Conservation (phyloP, 768 basidiomycete genomes). For the Clavulina sp. region DNA sequence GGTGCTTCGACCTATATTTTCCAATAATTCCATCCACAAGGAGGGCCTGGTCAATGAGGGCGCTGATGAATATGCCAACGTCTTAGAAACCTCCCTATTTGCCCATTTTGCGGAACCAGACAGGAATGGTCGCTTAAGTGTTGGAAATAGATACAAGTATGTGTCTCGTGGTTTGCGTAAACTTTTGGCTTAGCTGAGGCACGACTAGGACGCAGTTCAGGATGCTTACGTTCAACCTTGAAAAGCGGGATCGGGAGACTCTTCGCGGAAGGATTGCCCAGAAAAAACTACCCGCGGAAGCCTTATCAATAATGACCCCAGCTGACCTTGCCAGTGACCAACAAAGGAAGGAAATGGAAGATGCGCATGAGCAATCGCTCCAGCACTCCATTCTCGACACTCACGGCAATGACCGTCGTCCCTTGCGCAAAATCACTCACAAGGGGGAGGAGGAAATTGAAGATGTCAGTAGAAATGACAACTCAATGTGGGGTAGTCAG, state of each 20-base stretch:
- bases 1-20: slow-evolving; percentile 50
- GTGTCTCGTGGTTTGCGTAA: slow-evolving; percentile 15
- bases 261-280: slow-evolving; percentile 67
- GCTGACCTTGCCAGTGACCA: slow-evolving; percentile 83
- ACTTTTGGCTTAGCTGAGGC: not conserved
- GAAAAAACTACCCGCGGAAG: slow-evolving; percentile 44
- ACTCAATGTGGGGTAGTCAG: too few species aligned
- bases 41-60: slow-evolving; percentile 34
- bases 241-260: slow-evolving; percentile 57
- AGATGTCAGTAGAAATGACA: slow-evolving; percentile 1
- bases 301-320: slow-evolving; percentile 69
- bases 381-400: slow-evolving; percentile 64
- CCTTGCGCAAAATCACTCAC: slow-evolving; percentile 63
- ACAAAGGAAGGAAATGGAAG: slow-evolving; percentile 63
- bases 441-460: slow-evolving; percentile 88
- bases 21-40: slow-evolving; percentile 31
- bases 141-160: slow-evolving; percentile 69
- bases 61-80: slow-evolving; percentile 24
- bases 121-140: slow-evolving; percentile 42
- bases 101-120: slow-evolving; percentile 64
- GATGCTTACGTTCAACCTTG: slow-evolving; percentile 77
- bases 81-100: slow-evolving; percentile 61
- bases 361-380: slow-evolving; percentile 65
- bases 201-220: slow-evolving; percentile 66
- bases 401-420: slow-evolving; percentile 42